Evolutionary conservation across 306 rosid species (phyloP).

Genomic region (Vigna trinervia): DNA sequence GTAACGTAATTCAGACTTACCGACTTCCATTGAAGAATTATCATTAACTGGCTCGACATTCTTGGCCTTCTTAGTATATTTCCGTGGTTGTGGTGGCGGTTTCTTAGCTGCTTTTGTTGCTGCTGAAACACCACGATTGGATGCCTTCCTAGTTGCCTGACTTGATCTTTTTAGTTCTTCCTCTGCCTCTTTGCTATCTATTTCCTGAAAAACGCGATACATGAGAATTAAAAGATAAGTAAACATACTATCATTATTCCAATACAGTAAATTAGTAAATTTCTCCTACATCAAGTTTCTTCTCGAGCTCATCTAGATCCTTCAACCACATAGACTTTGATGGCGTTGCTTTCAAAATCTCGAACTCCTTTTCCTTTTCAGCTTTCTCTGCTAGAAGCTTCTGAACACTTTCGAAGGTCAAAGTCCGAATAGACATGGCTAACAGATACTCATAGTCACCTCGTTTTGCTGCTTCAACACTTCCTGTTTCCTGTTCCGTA

Average conservation of each 20-base stretch:
- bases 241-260: background rate
- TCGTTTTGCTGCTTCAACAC: conserved; percentile 47
- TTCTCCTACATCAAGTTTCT: conserved; percentile 70
- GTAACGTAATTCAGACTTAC: conserved; percentile 51
- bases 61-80: conserved; percentile 67
- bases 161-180: conserved; percentile 60
- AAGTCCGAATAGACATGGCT: conserved; percentile 77
- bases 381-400: conserved; percentile 68
- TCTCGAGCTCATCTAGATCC: conserved; percentile 78
- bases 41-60: conserved; percentile 60
- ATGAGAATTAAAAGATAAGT: background rate
- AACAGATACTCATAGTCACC: conserved; percentile 82
- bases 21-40: conserved; percentile 67
- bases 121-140: conserved; percentile 24
- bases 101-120: conserved; percentile 61
- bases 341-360: conserved; percentile 69
- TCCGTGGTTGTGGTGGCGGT: conserved; percentile 79
- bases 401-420: conserved; percentile 84
- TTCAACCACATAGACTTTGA: conserved; percentile 74
- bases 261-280: background rate
- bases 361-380: conserved; percentile 63
- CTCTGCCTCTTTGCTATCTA: conserved; percentile 70
- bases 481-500: conserved; percentile 59
- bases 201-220: conserved; percentile 58
- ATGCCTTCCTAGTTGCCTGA: conserved; percentile 49